phyloP scores from a whole-genome alignment of 768 basidiomycete genomes.

The Lenzites betulinus region DNA sequence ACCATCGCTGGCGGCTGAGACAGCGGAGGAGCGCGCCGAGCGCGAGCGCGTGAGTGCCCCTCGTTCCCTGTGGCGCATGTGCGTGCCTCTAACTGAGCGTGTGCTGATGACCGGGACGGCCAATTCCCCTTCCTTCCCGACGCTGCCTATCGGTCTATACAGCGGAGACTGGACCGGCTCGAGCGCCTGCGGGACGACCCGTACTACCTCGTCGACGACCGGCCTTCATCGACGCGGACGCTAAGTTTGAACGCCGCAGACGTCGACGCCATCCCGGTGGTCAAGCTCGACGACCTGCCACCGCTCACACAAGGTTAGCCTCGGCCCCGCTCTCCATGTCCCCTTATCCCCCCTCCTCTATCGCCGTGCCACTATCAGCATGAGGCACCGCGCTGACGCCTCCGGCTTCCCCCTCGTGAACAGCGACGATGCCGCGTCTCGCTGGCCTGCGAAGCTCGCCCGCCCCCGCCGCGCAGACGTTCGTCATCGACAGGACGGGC shows the following conservation, averaged over 20 bases:
- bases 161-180: conserved; percentile 77
- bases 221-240: conserved; percentile 37
- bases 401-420: not conserved
- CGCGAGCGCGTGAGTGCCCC: conserved; percentile 57
- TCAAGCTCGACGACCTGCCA: conserved; percentile 78
- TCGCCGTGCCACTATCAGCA: not conserved
- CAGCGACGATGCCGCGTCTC: conserved; percentile 25
- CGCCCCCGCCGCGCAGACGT: conserved; percentile 43
- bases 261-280: conserved; percentile 91
- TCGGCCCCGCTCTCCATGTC: not conserved
- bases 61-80: conserved; percentile 3
- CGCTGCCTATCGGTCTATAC: no score
- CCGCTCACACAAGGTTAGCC: conserved; percentile 36
- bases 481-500: conserved; percentile 73
- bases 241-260: conserved; percentile 46
- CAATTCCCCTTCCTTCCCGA: not conserved
- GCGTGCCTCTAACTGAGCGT: not conserved
- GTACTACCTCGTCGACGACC: conserved; percentile 82
- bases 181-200: conserved; percentile 85
- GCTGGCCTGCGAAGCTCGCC: conserved; percentile 27
- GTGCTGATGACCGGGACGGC: not conserved
- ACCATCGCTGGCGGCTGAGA: conserved; percentile 46
- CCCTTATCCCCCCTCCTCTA: not conserved
- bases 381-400: not conserved
- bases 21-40: conserved; percentile 58